A percentile compares a stretch with the other conserved stretches of the same genome.
Conservation (phyloP, 2,329 filamentous ascomycete genomes). For the Phialemonium atrogriseum region DNA sequence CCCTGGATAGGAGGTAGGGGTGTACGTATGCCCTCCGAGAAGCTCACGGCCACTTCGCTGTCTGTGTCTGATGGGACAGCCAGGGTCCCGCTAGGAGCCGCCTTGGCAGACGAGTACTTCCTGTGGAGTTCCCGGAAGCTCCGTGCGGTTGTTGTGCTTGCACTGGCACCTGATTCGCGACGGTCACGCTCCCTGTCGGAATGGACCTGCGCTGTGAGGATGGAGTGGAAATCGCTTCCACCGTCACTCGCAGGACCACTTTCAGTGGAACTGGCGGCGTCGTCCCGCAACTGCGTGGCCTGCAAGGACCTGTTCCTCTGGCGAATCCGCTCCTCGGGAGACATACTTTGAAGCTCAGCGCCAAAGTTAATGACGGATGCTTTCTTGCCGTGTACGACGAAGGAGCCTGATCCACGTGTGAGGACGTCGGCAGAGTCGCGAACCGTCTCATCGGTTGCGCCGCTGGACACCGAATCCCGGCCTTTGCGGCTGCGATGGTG, state of each 20-base stretch:
- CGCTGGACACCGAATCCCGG: constrained; percentile 61
- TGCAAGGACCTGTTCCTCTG: constrained; percentile 45
- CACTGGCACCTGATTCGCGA: constrained; percentile 54
- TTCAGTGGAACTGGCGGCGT: constrained; percentile 5
- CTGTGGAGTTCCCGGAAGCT: constrained; percentile 57
- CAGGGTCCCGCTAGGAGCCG: constrained; percentile 32
- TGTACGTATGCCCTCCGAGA: constrained; percentile 49
- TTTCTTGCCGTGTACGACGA: constrained; percentile 96
- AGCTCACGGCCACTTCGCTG: constrained; percentile 51
- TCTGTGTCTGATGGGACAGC: constrained; percentile 48
- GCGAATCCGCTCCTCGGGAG: constrained; percentile 63
- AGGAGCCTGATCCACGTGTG: constrained; percentile 73
- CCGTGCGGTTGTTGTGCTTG: constrained; percentile 57
- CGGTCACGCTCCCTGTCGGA: constrained; percentile 34
- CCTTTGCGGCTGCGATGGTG: constrained; percentile 68
- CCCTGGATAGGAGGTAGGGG: constrained; percentile 44
- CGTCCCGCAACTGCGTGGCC: constrained; percentile 10
- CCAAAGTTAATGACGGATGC: constrained; percentile 96
- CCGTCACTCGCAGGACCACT: constrained; percentile 10
- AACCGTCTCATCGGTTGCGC: constrained; percentile 37
- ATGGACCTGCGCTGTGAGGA: constrained; percentile 34
- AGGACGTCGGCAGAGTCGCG: constrained; percentile 53
- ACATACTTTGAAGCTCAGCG: constrained; percentile 74
- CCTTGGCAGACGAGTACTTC: constrained; percentile 48
- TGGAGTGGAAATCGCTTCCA: constrained; percentile 43